phyloP scores from a whole-genome alignment of 306 rosid genomes.

The Prunus kanzakura region DNA sequence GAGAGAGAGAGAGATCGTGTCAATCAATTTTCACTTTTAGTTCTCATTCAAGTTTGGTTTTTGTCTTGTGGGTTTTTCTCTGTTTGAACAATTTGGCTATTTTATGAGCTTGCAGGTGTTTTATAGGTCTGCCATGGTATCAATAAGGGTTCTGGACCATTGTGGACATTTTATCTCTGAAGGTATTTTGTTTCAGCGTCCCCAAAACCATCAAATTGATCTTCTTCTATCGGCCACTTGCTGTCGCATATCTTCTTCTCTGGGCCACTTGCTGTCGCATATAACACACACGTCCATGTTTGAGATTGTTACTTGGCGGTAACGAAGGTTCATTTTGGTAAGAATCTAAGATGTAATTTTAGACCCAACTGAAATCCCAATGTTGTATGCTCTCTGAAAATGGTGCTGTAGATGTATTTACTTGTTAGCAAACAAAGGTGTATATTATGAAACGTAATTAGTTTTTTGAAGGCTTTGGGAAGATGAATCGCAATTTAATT shows the following conservation, averaged over 20 bases:
- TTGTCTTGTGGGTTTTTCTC: slow-evolving; percentile 10
- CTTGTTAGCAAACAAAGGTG: neutral
- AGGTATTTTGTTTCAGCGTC: slow-evolving; percentile 57
- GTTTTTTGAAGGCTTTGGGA: no score
- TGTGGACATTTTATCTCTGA: slow-evolving; percentile 90
- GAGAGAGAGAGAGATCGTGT: no score
- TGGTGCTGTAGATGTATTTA: slow-evolving; percentile 12
- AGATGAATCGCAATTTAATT: no score
- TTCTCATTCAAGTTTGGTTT: neutral
- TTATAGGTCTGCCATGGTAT: slow-evolving; percentile 33
- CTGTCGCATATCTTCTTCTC: neutral
- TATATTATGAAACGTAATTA: no score
- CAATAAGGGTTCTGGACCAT: slow-evolving; percentile 73
- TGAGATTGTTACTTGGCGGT: neutral
- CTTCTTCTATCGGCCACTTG: neutral
- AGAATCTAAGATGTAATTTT: neutral
- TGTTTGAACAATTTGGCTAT: slow-evolving; percentile 8
- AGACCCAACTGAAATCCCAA: neutral
- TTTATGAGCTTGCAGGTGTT: slow-evolving; percentile 32
- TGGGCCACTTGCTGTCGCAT: neutral
- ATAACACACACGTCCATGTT: slow-evolving; percentile 14
- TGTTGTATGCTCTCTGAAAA: neutral
- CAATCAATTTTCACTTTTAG: neutral
- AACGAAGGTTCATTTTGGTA: no score
- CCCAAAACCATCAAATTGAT: slow-evolving; percentile 48